Conservation (phyloP, 75 land plant species). For the Pinus albicaulis region DNA sequence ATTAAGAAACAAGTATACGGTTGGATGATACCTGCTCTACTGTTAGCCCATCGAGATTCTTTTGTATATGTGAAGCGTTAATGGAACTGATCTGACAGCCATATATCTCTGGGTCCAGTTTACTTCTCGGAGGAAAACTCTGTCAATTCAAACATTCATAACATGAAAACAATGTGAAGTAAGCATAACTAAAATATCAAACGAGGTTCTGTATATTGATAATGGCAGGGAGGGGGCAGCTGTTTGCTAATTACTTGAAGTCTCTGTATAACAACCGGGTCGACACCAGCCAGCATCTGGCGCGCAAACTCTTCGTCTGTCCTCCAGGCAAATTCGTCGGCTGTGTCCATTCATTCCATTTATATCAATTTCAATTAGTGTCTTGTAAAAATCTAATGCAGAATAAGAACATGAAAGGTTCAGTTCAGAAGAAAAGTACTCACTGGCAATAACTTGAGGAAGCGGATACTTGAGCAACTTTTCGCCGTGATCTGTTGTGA, state of each 20-base stretch:
- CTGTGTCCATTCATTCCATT: slow-evolving; percentile 14
- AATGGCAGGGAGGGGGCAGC: no score
- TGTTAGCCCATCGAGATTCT: slow-evolving; percentile 15
- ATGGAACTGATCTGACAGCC: slow-evolving; percentile 33
- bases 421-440: neutral
- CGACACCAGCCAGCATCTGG: slow-evolving; percentile 84
- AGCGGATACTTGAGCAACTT: slow-evolving; percentile 42
- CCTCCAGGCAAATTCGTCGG: slow-evolving; percentile 64
- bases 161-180: no score
- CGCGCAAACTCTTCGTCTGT: slow-evolving; percentile 83
- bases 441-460: slow-evolving; percentile 69
- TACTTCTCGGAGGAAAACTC: slow-evolving; percentile 80
- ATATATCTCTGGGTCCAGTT: slow-evolving; percentile 50
- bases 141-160: slow-evolving; percentile 9
- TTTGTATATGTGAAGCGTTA: slow-evolving; percentile 11
- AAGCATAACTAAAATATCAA: no score
- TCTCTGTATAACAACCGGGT: slow-evolving; percentile 60
- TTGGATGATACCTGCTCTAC: slow-evolving; percentile 14
- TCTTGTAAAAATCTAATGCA: no score
- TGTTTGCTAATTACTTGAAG: slow-evolving; percentile 37
- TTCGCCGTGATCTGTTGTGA: slow-evolving; percentile 29
- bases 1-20: no score
- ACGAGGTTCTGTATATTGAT: no score
- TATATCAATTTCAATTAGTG: no score
- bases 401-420: no score